A percentile compares a stretch with the other conserved stretches of the same genome.
These are phyloP conservation scores for Nissolia schottii DNA, from an alignment of 306 rosid species.

Conservation along the genomic window DNA sequence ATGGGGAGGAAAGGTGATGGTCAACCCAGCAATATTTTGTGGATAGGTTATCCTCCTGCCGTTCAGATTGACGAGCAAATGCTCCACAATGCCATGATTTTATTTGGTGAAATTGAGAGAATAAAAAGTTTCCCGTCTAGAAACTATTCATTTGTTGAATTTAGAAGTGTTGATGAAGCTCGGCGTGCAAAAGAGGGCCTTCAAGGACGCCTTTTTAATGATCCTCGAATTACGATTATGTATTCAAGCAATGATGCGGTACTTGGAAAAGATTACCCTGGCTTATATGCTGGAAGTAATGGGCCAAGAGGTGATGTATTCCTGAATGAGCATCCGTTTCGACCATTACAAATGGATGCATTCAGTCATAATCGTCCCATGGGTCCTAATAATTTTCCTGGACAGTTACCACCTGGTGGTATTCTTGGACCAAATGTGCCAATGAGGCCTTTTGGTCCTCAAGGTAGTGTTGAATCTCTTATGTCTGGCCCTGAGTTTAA, in stretches of 20 bases:
- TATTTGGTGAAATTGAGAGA: slow-evolving; percentile 96
- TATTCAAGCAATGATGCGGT: slow-evolving; percentile 76
- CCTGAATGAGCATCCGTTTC: slow-evolving; percentile 56
- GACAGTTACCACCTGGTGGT: slow-evolving; percentile 52
- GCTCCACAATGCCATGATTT: slow-evolving; percentile 99
- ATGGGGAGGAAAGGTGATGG: slow-evolving; percentile 62
- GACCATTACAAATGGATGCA: slow-evolving; percentile 57
- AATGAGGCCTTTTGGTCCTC: slow-evolving; percentile 80
- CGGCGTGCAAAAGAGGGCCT: slow-evolving; percentile 98
- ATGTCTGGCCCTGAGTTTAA: slow-evolving; percentile 60
- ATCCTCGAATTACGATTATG: slow-evolving; percentile 89
- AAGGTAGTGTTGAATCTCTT: slow-evolving; percentile 59
- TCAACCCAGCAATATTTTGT: slow-evolving; percentile 73
- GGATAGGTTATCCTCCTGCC: slow-evolving; percentile 91
- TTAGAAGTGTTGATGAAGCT: slow-evolving; percentile 97
- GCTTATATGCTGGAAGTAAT: slow-evolving; percentile 50
- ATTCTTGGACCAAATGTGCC: slow-evolving; percentile 53
- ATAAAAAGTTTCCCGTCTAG: slow-evolving; percentile 89
- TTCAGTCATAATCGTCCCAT: slow-evolving; percentile 63
- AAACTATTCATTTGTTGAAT: slow-evolving; percentile 84
- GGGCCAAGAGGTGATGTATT: slow-evolving; percentile 70
- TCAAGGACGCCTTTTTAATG: slow-evolving; percentile 95
- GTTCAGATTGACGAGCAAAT: slow-evolving; percentile 96
- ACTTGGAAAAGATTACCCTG: slow-evolving; percentile 66
- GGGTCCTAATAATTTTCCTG: slow-evolving; percentile 60